A percentile compares a stretch with the other conserved stretches of the same genome.
Evolutionary conservation across 1,284 basidiomycete species (phyloP).

Genomic region (Ganoderma resinaceum): DNA sequence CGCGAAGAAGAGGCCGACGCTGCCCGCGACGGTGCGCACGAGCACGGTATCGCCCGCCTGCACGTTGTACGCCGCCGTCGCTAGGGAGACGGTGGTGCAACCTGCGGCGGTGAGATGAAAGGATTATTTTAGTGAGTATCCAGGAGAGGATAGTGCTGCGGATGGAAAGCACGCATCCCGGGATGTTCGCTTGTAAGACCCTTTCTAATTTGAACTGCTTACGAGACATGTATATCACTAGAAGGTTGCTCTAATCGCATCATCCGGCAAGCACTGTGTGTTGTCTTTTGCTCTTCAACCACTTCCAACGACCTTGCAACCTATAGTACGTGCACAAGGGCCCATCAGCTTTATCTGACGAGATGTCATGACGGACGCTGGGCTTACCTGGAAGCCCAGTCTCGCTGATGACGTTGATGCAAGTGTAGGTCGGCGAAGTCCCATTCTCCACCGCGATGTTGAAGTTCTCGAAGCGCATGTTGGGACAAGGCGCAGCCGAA

Average conservation of each 20-base stretch:
- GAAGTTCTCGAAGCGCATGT: constrained; percentile 53
- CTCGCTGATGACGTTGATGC: constrained; percentile 54
- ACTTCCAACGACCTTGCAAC: neutral
- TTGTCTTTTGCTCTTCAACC: too few species aligned
- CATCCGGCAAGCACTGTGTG: too few species aligned
- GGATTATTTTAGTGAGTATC: neutral
- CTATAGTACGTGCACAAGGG: neutral
- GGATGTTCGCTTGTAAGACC: too few species aligned
- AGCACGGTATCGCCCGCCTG: constrained; percentile 78
- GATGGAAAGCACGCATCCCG: too few species aligned
- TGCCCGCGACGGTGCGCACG: constrained; percentile 93
- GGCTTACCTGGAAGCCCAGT: constrained; percentile 48
- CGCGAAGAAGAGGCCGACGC: constrained; percentile 67
- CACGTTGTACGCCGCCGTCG: constrained; percentile 86
- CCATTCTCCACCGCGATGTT: constrained; percentile 47
- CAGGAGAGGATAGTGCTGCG: neutral
- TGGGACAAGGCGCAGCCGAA: constrained; percentile 53
- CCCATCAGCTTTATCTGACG: neutral
- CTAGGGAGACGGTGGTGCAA: constrained; percentile 81
- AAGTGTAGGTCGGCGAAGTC: constrained; percentile 48
- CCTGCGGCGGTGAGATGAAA: constrained; percentile 44
- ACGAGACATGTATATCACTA: too few species aligned
- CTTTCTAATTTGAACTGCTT: too few species aligned
- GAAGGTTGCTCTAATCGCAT: too few species aligned
- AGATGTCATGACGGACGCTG: neutral